Conservation (phyloP, 1,284 basidiomycete species). For the Cerioporus squamosus region DNA sequence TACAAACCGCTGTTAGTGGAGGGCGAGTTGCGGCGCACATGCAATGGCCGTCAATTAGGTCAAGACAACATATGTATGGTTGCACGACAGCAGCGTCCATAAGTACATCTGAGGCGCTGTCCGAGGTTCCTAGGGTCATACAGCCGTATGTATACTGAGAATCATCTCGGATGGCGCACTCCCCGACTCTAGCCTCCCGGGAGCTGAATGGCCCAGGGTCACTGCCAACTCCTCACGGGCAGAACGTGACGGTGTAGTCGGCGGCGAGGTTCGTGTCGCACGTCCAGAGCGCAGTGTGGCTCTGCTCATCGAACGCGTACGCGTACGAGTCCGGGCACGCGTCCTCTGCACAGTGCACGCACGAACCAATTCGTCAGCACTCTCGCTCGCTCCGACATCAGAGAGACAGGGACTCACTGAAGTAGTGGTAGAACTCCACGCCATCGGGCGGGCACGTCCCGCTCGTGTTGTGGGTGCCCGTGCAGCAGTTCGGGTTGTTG, state of each 20-base stretch:
- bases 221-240: conserved; percentile 35
- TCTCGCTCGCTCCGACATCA: background rate
- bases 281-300: conserved; percentile 50
- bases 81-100: no score
- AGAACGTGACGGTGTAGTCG: conserved; percentile 56
- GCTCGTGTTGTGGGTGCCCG: conserved; percentile 52
- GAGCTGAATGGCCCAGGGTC: no score
- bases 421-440: conserved; percentile 56
- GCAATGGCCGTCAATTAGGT: no score
- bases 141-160: no score
- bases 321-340: conserved; percentile 52
- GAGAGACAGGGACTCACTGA: conserved; percentile 43
- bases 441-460: conserved; percentile 56
- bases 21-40: no score
- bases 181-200: no score
- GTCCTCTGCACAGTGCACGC: conserved; percentile 35
- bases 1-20: no score
- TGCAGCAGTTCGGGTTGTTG: conserved; percentile 61
- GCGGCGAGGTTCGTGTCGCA: conserved; percentile 41
- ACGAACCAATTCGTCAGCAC: background rate
- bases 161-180: no score
- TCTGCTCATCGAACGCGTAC: conserved; percentile 55
- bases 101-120: no score
- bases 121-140: no score
- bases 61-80: no score